Conservation (phyloP, 768 basidiomycete genomes). For the Pleurotus sapidus region DNA sequence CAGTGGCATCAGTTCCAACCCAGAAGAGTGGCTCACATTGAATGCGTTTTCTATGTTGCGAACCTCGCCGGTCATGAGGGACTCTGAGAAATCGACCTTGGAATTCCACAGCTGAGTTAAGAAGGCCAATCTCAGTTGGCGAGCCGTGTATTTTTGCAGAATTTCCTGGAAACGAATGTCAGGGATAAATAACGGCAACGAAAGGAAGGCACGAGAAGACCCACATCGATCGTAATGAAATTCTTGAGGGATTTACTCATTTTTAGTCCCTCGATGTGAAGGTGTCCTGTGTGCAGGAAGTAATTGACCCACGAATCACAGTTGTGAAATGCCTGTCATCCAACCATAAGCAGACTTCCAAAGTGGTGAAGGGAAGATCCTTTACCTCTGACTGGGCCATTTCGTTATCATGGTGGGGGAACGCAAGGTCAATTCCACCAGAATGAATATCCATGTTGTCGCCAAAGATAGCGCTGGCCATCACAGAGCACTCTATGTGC, state of each 20-base stretch:
- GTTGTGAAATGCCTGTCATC: conserved; percentile 81
- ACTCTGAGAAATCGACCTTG: conserved; percentile 92
- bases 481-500: conserved; percentile 99
- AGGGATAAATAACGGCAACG: conserved; percentile 6
- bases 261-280: conserved; percentile 97
- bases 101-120: conserved; percentile 89
- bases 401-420: conserved; percentile 99
- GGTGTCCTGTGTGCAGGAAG: conserved; percentile 96
- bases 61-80: conserved; percentile 86
- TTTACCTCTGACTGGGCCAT: conserved; percentile 93
- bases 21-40: conserved; percentile 56
- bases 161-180: conserved; percentile 61
- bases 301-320: conserved; percentile 97
- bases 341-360: conserved; percentile 2
- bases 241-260: conserved; percentile 99
- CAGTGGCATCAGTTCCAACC: neutral
- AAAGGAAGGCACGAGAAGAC: conserved; percentile 19
- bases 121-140: conserved; percentile 91
- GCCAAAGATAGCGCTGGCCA: conserved; percentile 91
- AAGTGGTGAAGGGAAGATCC: conserved; percentile 9
- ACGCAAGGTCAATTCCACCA: conserved; percentile 95
- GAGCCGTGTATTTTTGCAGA: conserved; percentile 73
- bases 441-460: conserved; percentile 97
- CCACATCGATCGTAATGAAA: conserved; percentile 93
- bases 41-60: conserved; percentile 78